Evolutionary conservation across 331 rosid species (phyloP).

Genomic region (Dryas integrifolia): DNA sequence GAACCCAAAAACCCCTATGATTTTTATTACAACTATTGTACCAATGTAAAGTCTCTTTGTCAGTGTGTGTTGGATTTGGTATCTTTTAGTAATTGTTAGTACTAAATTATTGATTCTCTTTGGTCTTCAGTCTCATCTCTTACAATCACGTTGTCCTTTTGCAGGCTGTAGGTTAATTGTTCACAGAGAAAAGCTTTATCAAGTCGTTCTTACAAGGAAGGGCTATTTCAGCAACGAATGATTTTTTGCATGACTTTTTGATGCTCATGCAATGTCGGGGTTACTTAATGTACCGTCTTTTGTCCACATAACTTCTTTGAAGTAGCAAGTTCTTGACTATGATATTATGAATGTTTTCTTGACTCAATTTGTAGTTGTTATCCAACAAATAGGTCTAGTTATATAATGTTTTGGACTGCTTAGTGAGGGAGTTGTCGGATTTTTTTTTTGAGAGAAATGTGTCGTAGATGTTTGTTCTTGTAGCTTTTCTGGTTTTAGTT

Average conservation of each 20-base stretch:
- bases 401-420: not conserved
- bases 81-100: not conserved
- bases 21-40: slow-evolving; percentile 19
- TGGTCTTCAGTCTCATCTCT: slow-evolving; percentile 25
- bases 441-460: not conserved
- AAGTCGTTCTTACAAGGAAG: slow-evolving; percentile 34
- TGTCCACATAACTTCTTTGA: slow-evolving; percentile 18
- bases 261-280: slow-evolving; percentile 79
- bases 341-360: not conserved
- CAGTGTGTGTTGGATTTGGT: slow-evolving; percentile 1
- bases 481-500: not conserved
- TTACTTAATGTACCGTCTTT: slow-evolving; percentile 61
- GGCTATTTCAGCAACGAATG: slow-evolving; percentile 42
- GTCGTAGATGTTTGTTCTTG: not conserved
- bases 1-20: not conserved
- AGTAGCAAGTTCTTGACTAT: not conserved
- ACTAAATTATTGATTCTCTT: not conserved
- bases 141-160: slow-evolving; percentile 27
- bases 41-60: not conserved
- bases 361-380: not conserved
- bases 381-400: not conserved
- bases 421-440: not conserved
- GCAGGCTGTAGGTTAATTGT: slow-evolving; percentile 44
- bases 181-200: slow-evolving; percentile 33
- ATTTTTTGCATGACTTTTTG: slow-evolving; percentile 46